Percentiles rank a stretch among this genome's conserved stretches.
phyloP scores from a whole-genome alignment of 2,329 filamentous ascomycete species.

The Onygena corvina region DNA sequence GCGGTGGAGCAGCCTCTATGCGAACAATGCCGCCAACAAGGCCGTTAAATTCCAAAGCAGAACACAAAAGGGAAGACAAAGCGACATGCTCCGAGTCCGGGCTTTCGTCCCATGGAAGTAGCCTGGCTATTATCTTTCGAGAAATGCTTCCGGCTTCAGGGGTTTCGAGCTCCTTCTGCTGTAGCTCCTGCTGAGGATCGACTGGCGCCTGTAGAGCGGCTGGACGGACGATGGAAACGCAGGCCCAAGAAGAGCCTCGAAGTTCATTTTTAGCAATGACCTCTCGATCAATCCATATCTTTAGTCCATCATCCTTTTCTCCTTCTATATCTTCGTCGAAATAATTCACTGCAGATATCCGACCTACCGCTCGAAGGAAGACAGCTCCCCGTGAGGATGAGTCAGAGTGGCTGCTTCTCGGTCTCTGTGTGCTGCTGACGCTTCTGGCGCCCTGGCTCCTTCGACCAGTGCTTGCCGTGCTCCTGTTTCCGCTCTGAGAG shows the following conservation, averaged over 20 bases:
- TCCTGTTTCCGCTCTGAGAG: conserved; percentile 59
- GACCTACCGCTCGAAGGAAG: conserved; percentile 71
- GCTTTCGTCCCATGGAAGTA: conserved; percentile 72
- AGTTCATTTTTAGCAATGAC: conserved; percentile 59
- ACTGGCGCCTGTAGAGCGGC: conserved; percentile 59
- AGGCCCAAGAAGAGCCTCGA: conserved; percentile 62
- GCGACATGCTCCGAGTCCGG: conserved; percentile 70
- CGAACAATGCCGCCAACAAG: conserved; percentile 80
- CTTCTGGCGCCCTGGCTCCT: conserved; percentile 61
- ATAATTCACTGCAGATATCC: conserved; percentile 56
- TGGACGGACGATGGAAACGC: conserved; percentile 77
- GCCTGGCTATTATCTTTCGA: conserved; percentile 60
- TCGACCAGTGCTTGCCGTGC: conserved; percentile 65
- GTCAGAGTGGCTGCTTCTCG: conserved; percentile 48
- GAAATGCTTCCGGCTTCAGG: conserved; percentile 47
- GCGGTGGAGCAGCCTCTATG: conserved; percentile 66
- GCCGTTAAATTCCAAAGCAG: conserved; percentile 55
- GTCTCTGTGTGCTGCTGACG: conserved; percentile 56
- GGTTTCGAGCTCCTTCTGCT: conserved; percentile 52
- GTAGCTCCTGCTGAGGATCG: conserved; percentile 55
- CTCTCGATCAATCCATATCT: conserved; percentile 76
- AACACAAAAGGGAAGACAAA: conserved; percentile 65
- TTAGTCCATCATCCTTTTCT: conserved; percentile 48
- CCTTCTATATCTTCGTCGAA: conserved; percentile 57
- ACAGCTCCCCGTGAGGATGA: conserved; percentile 44